Base-by-base conservation (phyloP, 805 yeast genomes). In the Yamadazyma endophytica region DNA sequence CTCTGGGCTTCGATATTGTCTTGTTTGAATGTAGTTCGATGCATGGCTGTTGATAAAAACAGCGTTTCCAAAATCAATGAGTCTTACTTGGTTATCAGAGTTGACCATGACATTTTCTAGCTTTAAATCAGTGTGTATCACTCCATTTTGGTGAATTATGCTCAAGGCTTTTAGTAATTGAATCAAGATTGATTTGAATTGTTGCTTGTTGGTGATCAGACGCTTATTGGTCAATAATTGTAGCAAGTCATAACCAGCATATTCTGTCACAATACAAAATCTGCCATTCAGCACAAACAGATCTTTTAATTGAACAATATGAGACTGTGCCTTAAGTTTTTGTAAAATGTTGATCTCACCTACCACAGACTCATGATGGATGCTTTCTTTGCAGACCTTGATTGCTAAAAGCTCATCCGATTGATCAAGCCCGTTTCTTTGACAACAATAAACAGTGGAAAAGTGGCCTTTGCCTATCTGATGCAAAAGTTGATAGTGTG, bases 1-100 rank as follows among this genome's bases (percentile, higher is more conserved):
- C 51, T 90, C 98, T 1, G 97, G 97, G 0, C 96, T 76, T 26
- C 98, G 69, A 56, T 88, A 88, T 54, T 88, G 96, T 27, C 97
- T 70, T 1, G 97, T 88, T 58, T 88, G 96, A 39, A 88, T 85
- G 41, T 86, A 89, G 54, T 86, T 77, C 4, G 96, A 84, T 57
- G 82, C 86, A 53, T 88, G 96, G 30, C 75, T 75, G 49, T 77
- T 72, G 4, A 73, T 68, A 79, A 86, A 85, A 43, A 96, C 86
- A 1, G 95, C 94, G 52, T 89, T 88, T 22, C 97, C 97, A 36
- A 88, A 67, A 56, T 90, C 98, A 2, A 96, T 97, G 40, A 92
- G 81, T 55, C 90, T 90, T 24, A 90, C 49, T 50, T 32, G 4
- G 30, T 20, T 23, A 17, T 25, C 12, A 16, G 12, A 17, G 33